Percentiles rank a stretch among this genome's conserved stretches.
These are phyloP conservation scores for Boletales sp. DNA, from an alignment of 768 basidiomycete genomes.

Conservation along the genomic window DNA sequence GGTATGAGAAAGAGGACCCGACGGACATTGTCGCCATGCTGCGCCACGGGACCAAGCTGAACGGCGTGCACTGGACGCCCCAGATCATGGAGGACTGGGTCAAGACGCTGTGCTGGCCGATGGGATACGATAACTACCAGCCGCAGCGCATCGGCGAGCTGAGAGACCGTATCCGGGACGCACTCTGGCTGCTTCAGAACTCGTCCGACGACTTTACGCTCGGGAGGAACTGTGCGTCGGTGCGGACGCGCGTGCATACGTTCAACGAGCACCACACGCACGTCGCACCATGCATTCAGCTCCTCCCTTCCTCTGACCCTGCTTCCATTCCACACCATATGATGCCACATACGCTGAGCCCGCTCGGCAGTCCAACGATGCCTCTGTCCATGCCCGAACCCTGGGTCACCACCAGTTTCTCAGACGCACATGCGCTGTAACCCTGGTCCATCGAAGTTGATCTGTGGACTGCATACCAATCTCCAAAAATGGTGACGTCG, in stretches of 20 bases:
- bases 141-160: constrained; percentile 42
- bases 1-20: constrained; percentile 61
- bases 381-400: constrained; percentile 24
- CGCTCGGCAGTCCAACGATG: constrained; percentile 7
- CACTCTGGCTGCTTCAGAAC: constrained; percentile 34
- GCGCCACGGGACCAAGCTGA: constrained; percentile 53
- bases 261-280: constrained; percentile 3
- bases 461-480: constrained; percentile 2
- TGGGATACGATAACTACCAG: constrained; percentile 55
- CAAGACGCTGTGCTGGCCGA: constrained; percentile 53
- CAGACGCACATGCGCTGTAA: constrained; percentile 7
- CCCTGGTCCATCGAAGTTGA: constrained; percentile 8
- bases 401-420: constrained; percentile 11
- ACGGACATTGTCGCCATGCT: constrained; percentile 65
- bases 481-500: background rate
- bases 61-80: constrained; percentile 53
- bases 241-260: constrained; percentile 6
- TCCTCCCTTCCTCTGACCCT: constrained; percentile 1
- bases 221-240: background rate
- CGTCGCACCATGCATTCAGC: background rate
- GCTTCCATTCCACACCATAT: background rate
- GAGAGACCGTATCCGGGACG: constrained; percentile 50
- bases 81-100: constrained; percentile 57
- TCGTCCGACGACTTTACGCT: constrained; percentile 13
- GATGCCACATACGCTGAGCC: constrained; percentile 5